Evolutionary conservation across 176 grass and related monocot genomes (phyloP), one percentile per base, ranked within the genome.

Genomic region (Lolium multiflorum): DNA sequence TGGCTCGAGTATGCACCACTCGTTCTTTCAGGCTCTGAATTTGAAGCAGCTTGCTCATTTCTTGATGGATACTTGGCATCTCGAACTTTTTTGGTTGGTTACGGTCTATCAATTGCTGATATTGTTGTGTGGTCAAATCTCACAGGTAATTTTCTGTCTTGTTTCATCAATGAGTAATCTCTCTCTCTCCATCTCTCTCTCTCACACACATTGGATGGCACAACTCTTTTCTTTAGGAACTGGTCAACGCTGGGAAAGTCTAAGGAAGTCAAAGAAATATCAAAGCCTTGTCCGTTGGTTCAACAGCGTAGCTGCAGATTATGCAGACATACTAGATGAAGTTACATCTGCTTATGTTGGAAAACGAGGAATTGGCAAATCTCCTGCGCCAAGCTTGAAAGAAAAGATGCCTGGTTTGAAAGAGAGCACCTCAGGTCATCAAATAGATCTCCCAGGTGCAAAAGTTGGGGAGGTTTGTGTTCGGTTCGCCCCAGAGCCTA

Each of bases 71-170:
- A 92, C 82, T 73, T 98, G 61, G 28, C 58, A 55, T 76, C 87
- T 44, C 81, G 70, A 71, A 94, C 93, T 16, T 92, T 95, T 86
- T 92, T 98, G 83, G 93, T 95, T 78, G 90, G 89, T 59, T 89
- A 85, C 83, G 66, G 83, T 87, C 75, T 95, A 76, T 91, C 41
- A 49, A 47, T 98, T 88, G 90, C 88, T 80, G 96, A 96, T 82
- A 89, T 94, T 80, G 81, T 89, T 21, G 70, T 98, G 76, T 96
- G 93, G 93, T 92, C 91, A 70, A 91, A 89, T 82, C 87, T 98
- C 74, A 92, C 90, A 82, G 96, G 93, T 98, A 88, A 84, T 76
- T 86, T 26, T 13, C n/a, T 39, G 51, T 15, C 49, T 86, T 82
- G 24, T 58, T 89, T 61, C 74, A 56, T 57, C 26, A 49, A 6